Evolutionary conservation across 2,329 filamentous ascomycete species (phyloP).

Genomic region (Paracorniculantispora psalliotae): DNA sequence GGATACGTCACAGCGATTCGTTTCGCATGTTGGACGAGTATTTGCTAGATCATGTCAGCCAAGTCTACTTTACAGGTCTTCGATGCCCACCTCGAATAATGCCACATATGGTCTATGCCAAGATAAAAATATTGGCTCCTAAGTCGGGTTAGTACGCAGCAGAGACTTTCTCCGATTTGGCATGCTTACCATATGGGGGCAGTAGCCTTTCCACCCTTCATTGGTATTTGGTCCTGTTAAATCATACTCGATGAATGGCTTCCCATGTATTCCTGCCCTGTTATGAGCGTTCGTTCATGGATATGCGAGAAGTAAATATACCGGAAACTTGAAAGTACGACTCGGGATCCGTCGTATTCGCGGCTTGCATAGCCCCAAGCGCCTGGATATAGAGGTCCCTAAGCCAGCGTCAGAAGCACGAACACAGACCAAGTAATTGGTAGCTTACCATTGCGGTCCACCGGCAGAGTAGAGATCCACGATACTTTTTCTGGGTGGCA

Average conservation of each 20-base stretch:
- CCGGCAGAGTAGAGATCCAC: conserved; percentile 37
- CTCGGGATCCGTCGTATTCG: conserved; percentile 34
- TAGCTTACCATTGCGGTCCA: conserved; percentile 40
- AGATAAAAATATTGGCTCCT: conserved; percentile 46
- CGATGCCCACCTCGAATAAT: conserved; percentile 45
- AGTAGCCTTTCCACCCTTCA: conserved; percentile 37
- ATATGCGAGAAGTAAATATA: conserved; percentile 18
- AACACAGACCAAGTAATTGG: neutral
- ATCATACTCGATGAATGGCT: conserved; percentile 40
- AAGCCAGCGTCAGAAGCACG: conserved; percentile 13
- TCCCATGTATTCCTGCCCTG: conserved; percentile 34
- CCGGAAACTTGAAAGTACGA: conserved; percentile 50
- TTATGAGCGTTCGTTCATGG: neutral
- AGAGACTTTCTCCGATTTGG: neutral
- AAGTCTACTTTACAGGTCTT: neutral
- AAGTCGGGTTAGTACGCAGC: neutral
- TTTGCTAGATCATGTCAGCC: conserved; percentile 39
- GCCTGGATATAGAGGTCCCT: conserved; percentile 49
- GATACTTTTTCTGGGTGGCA: conserved; percentile 43
- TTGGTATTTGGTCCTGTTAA: conserved; percentile 28
- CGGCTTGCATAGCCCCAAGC: conserved; percentile 38
- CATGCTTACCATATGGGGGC: conserved; percentile 39
- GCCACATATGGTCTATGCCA: conserved; percentile 55
- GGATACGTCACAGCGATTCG: conserved; percentile 42
- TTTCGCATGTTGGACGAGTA: conserved; percentile 42